Percentiles rank a stretch among this genome's conserved stretches.
Conservation (phyloP, 352 stramenopile species). For the Phytophthora pseudosyringae region DNA sequence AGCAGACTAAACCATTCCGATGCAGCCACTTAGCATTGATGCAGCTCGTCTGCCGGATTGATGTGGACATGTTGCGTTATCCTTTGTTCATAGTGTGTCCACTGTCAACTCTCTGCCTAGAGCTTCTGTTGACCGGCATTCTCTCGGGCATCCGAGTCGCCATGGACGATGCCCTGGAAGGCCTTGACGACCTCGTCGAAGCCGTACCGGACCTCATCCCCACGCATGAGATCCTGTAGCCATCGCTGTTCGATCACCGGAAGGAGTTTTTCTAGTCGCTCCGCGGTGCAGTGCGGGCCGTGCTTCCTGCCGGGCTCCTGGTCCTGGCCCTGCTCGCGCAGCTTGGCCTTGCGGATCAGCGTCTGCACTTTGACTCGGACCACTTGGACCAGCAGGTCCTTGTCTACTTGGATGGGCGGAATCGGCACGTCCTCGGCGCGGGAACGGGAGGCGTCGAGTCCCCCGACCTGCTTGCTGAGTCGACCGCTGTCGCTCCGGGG, state of each 20-base stretch:
- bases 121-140: slow-evolving; percentile 11
- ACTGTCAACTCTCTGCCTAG: slow-evolving; percentile 12
- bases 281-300: slow-evolving; percentile 23
- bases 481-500: slow-evolving; percentile 18
- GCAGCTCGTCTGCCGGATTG: slow-evolving; percentile 13
- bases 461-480: not conserved
- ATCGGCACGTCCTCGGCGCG: slow-evolving; percentile 22
- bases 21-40: not conserved
- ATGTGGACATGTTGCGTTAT: slow-evolving; percentile 9
- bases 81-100: slow-evolving; percentile 9
- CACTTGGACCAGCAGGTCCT: slow-evolving; percentile 49
- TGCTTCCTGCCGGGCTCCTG: slow-evolving; percentile 9
- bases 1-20: slow-evolving; percentile 5
- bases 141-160: slow-evolving; percentile 15
- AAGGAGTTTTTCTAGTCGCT: slow-evolving; percentile 34
- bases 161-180: slow-evolving; percentile 28
- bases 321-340: slow-evolving; percentile 17
- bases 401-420: slow-evolving; percentile 42
- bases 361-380: slow-evolving; percentile 45
- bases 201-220: slow-evolving; percentile 38
- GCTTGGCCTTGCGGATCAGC: slow-evolving; percentile 33
- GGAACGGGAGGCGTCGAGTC: not conserved
- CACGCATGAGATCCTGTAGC: slow-evolving; percentile 36
- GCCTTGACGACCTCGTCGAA: slow-evolving; percentile 43
- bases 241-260: slow-evolving; percentile 39